Conservation (phyloP, 129 eudicot genomes). For the Escallonia herrerae region DNA sequence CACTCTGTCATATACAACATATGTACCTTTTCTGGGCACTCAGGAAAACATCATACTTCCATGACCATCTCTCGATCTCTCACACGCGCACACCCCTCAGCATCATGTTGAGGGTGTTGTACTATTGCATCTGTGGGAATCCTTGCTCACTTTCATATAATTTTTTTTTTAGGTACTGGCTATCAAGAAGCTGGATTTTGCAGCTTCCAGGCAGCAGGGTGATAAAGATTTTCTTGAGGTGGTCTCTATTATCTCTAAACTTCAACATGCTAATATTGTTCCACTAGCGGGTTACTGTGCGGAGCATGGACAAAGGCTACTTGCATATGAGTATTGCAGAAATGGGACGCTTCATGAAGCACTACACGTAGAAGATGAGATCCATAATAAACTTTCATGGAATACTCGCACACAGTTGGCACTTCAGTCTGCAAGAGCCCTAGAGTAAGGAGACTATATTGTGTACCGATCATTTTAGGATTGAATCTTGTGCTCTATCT, state of each 20-base stretch:
- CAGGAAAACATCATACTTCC: not conserved
- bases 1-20: too few species aligned
- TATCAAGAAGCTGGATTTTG: slow-evolving; percentile 74
- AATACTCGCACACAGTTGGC: slow-evolving; percentile 67
- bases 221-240: slow-evolving; percentile 63
- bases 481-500: too few species aligned
- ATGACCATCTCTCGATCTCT: not conserved
- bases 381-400: slow-evolving; percentile 78
- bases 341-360: slow-evolving; percentile 89
- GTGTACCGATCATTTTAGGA: not conserved
- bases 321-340: slow-evolving; percentile 64
- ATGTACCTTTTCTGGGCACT: too few species aligned
- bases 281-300: slow-evolving; percentile 78
- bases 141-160: not conserved
- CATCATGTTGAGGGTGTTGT: too few species aligned
- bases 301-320: slow-evolving; percentile 70
- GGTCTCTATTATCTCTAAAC: slow-evolving; percentile 50
- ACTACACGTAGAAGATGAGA: slow-evolving; percentile 61
- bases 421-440: slow-evolving; percentile 84
- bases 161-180: slow-evolving; percentile 61
- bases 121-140: not conserved
- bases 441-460: slow-evolving; percentile 52
- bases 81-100: too few species aligned
- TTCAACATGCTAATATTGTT: slow-evolving; percentile 66
- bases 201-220: slow-evolving; percentile 42